A percentile compares a stretch with the other conserved stretches of the same genome.
Conservation (phyloP, 2,329 filamentous ascomycete genomes). For the Leptographium galeiforme region DNA sequence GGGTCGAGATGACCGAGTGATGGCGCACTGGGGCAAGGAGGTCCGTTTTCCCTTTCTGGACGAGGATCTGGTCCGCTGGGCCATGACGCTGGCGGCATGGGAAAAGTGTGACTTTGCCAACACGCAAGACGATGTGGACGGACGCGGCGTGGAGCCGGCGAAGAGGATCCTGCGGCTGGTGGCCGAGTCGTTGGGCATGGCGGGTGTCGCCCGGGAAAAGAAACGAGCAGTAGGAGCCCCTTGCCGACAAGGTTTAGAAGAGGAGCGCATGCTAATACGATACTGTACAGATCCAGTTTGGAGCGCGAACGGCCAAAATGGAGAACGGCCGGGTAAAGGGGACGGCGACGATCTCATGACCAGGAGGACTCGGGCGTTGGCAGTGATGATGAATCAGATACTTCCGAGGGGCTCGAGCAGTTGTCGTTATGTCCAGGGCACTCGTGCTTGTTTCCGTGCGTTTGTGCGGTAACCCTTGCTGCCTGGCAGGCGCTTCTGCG, state of each 20-base stretch:
- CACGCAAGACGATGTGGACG: conserved; percentile 16
- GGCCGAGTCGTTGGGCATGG: conserved; percentile 61
- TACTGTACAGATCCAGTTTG: conserved; percentile 58
- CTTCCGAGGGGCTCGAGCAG: conserved; percentile 44
- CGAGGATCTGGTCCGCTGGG: conserved; percentile 72
- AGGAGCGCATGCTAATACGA: neutral
- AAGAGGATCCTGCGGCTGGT: conserved; percentile 72
- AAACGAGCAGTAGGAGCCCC: conserved; percentile 61
- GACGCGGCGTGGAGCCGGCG: conserved; percentile 49
- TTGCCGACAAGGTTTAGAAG: neutral
- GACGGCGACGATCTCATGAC: conserved; percentile 43
- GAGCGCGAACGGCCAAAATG: conserved; percentile 73
- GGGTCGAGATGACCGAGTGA: conserved; percentile 82
- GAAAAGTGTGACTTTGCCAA: conserved; percentile 81
- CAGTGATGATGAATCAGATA: conserved; percentile 63
- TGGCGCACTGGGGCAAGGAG: conserved; percentile 81
- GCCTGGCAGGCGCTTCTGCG: conserved; percentile 13
- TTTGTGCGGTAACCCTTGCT: conserved; percentile 30
- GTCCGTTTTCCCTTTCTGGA: conserved; percentile 85
- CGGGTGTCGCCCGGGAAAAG: conserved; percentile 64
- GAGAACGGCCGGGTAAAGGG: conserved; percentile 56
- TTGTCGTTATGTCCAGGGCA: conserved; percentile 7
- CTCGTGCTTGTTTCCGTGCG: conserved; percentile 34
- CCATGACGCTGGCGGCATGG: conserved; percentile 59
- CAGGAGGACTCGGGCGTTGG: conserved; percentile 19